Evolutionary conservation across 2,329 filamentous ascomycete genomes (phyloP), one percentile per base, ranked within the genome.

Genomic region (Diplodia corticola): DNA sequence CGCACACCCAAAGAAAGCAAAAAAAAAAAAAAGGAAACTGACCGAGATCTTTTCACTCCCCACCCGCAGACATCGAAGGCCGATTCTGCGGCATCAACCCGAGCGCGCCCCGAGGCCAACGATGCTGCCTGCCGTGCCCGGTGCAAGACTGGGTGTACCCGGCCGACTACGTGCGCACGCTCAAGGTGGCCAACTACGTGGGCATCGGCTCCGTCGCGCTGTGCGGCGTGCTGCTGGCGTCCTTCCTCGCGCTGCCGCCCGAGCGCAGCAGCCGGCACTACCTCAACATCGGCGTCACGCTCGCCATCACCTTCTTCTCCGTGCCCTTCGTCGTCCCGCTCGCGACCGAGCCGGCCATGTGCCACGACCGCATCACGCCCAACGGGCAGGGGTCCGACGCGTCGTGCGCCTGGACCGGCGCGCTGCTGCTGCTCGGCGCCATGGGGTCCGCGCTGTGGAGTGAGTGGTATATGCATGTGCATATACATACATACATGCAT

Each of bases 251-350:
- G n/a, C 81, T 97, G 33, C 91, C 93, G 0, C 86, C 91, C 40
- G 90, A 93, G 70, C 91, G 90, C 81, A 95, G 91, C n/a, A 89
- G 91, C 73, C 86, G 92, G 48, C 93, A 97, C 76, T 96, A 96
- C 73, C 82, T 96, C 49, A 95, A 89, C 75, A 88, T 96, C 69
- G 92, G 91, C 73, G 82, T 96, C 54, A 89, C 89, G 0, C 76
- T 89, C 48, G 89, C 86, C 3, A 86, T 93, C 51, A 77, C 89
- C 50, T 81, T 93, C 64, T 90, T 96, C 85, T 89, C 91, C 77
- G 30, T 61, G n/a, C 12, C 57, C 26, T 61, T 61, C 40, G 89
- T 96, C 65, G 86, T 97, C 33, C 92, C 93, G 0, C 83, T 96
- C 10, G 91, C 86, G 5, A 86, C 86, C 17, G 85, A 88, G 67